Base-by-base conservation (phyloP, 768 basidiomycete genomes). In the Phallus indusiatus region DNA sequence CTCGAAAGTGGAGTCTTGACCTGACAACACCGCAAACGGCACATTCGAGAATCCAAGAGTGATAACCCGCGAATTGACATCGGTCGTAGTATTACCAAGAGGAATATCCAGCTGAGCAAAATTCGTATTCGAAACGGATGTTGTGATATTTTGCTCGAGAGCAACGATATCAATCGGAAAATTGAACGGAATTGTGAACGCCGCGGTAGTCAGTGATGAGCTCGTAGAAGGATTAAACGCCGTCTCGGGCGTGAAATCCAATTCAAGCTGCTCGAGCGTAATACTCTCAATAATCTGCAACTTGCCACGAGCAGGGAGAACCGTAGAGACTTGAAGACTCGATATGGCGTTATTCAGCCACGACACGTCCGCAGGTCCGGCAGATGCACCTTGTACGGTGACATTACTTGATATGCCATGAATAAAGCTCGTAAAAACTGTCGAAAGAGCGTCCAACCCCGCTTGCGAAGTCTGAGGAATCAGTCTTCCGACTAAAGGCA, bases 301-400 rank as follows among this genome's bases (percentile, higher is more conserved):
- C 14, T 75, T 71, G 16, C 87, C 86, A 53, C 74, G 78, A 64
- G 84, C 84, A 3, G 85, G 86, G 35, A 89, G 74, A 22, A 79
- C 72, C 0, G 86, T 80, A 5, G 73, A 73, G 1, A 89, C 75
- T 54, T 75, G 71, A 16, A 89, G 78, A 28, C 74, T 73, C 69
- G 84, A 80, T 67, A 89, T 86, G 22, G 80, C 87, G 53, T 82
- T 78, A 64, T 87, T 86, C 21, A 89, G 71, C 87, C 86, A 89
- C 4, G 80, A 78, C 12, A 84, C 85, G 61, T 79, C 79, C 54
- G 73, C 72, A 1, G 83, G 75, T 14, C 81, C 82, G 4, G 82
- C 84, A 58, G 77, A 76, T 34, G 77, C 75, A 14, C 86, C 86
- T 24, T 78, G 75, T 9, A 88, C 84, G 17, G 72, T 66, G 18